Base-by-base conservation (phyloP, 306 rosid genomes). In the Corylus avellana region DNA sequence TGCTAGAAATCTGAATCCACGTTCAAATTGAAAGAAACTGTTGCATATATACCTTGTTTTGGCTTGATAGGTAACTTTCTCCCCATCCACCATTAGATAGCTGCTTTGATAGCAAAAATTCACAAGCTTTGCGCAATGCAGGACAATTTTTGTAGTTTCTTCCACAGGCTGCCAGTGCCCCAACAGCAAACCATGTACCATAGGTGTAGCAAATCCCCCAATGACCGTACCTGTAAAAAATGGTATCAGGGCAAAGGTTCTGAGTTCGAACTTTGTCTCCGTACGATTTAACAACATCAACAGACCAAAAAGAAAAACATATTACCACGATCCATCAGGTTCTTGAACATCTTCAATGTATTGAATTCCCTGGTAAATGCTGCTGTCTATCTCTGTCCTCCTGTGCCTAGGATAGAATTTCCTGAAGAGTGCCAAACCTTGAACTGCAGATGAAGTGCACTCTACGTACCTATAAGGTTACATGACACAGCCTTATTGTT, bases 171-270 rank as follows among this genome's bases (percentile, higher is more conserved):
- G 66, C 73, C 71, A 90, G 55, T 63, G 84, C 97, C 75, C 78
- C 88, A 14, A 88, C 85, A 9, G 79, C 92, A 84, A 89, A 91
- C 97, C 96, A 91, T 2, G 95, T 84, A 37, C 87, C 96, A 42
- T 93, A 93, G 0, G 94, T 93, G 82, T 88, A 93, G 79, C 96
- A 93, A 63, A 93, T 83, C 32, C 94, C 97, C 96, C 97, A 93
- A 75, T 90, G 77, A 11, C 97, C 97, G 20, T 89, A 89, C 97
- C 94, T 92, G 50, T 53, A 50, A 16, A 72, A 75, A 29, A 42
- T 42, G 46, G 5, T 6, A 42, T 42, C 46, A 42, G 1, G 5
- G 1, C 7, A 42, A 42, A 42, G 46, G 0, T 5, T 8, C 46
- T 0, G 42, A 39, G 4, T 39, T 39, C 42, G 6, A 39, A 39